These are phyloP conservation scores for Citrus medica DNA, from an alignment of 345 rosid species.

Conservation along the genomic window DNA sequence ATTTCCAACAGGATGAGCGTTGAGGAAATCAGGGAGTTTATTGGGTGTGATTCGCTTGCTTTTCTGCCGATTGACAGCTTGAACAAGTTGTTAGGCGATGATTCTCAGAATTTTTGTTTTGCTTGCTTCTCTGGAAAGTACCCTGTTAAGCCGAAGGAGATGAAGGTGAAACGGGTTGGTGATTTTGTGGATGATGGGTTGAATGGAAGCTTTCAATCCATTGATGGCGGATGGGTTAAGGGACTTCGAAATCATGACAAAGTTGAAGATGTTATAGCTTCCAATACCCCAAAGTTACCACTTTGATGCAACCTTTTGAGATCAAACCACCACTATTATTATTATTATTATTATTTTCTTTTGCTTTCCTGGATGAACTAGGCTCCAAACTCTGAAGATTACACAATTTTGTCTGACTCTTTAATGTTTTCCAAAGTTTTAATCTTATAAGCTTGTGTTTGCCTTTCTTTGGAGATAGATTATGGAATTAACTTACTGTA, in stretches of 20 bases:
- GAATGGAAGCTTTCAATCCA: slow-evolving; percentile 57
- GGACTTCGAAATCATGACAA: slow-evolving; percentile 22
- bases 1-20: slow-evolving; percentile 85
- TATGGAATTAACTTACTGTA: neutral
- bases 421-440: neutral
- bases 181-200: slow-evolving; percentile 87
- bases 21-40: slow-evolving; percentile 66
- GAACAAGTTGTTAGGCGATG: slow-evolving; percentile 49
- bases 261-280: slow-evolving; percentile 3
- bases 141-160: slow-evolving; percentile 73
- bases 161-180: slow-evolving; percentile 79
- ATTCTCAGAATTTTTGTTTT: slow-evolving; percentile 62
- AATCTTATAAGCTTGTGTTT: neutral
- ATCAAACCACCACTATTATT: neutral
- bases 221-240: slow-evolving; percentile 81
- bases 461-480: neutral
- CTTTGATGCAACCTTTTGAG: neutral
- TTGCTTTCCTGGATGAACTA: neutral
- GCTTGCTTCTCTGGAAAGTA: slow-evolving; percentile 92
- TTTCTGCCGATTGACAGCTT: slow-evolving; percentile 64
- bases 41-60: slow-evolving; percentile 81
- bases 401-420: slow-evolving; percentile 18
- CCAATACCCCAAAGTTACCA: neutral
- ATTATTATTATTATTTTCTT: neutral
- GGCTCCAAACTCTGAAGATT: neutral